These are phyloP conservation scores for Ganoderma lingzhi DNA, from an alignment of 1,284 basidiomycete genomes.

Conservation along the genomic window DNA sequence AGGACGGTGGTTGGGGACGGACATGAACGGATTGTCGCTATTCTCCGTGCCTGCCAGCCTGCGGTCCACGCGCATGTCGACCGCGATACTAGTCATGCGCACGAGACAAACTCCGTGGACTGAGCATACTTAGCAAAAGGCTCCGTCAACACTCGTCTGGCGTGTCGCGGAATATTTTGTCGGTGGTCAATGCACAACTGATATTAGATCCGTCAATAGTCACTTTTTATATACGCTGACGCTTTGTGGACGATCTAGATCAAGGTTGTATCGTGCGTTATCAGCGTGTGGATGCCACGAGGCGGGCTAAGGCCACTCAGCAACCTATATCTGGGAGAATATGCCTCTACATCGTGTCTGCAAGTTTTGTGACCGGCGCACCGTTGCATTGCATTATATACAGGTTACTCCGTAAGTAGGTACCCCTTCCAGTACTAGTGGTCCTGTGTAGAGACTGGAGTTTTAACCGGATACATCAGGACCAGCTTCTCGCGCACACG, in stretches of 20 bases:
- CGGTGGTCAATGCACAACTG: not conserved
- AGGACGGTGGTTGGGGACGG: not conserved
- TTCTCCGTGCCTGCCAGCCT: not conserved
- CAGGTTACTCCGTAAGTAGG: not conserved
- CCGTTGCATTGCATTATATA: not conserved
- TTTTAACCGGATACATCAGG: not conserved
- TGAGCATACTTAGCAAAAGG: not conserved
- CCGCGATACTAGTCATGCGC: not conserved
- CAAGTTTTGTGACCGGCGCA: not conserved
- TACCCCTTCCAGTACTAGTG: not conserved
- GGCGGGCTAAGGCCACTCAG: not conserved
- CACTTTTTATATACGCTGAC: not conserved
- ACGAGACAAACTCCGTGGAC: not conserved
- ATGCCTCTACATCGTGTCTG: not conserved
- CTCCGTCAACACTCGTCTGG: not conserved
- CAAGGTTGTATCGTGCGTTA: not conserved
- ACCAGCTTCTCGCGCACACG: not conserved
- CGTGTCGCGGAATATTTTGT: not conserved
- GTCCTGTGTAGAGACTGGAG: not conserved
- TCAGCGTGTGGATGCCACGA: not conserved
- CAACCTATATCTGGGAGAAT: not conserved
- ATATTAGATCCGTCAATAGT: no score
- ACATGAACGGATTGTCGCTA: not conserved
- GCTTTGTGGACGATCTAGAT: not conserved
- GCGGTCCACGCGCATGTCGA: not conserved